A percentile compares a stretch with the other conserved stretches of the same genome.
These are phyloP conservation scores for Diaporthe humulicola DNA, from an alignment of 2,329 filamentous ascomycete species.

Conservation along the genomic window DNA sequence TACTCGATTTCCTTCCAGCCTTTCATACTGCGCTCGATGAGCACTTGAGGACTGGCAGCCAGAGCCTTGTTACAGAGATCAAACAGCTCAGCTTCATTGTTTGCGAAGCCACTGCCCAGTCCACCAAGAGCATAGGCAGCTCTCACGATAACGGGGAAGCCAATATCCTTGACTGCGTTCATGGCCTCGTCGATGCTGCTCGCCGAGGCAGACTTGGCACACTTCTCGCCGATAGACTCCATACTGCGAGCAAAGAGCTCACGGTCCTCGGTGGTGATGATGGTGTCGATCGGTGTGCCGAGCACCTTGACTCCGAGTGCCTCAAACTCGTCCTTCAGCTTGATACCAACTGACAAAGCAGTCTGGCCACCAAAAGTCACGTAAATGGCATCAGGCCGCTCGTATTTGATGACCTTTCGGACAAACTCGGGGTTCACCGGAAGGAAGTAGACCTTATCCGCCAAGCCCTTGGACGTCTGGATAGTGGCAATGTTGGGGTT, in stretches of 20 bases:
- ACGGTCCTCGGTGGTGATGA: slow-evolving; percentile 98
- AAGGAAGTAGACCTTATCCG: slow-evolving; percentile 98
- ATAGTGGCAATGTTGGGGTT: slow-evolving; percentile 99
- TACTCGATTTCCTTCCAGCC: slow-evolving; percentile 99
- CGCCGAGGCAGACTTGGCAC: slow-evolving; percentile 95
- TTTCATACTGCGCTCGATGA: slow-evolving; percentile 99
- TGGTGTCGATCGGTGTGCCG: slow-evolving; percentile 96
- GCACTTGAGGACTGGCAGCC: slow-evolving; percentile 92
- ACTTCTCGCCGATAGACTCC: slow-evolving; percentile 98
- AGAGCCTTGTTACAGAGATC: slow-evolving; percentile 96
- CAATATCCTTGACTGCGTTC: slow-evolving; percentile 88
- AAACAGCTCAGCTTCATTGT: slow-evolving; percentile 84
- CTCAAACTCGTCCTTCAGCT: slow-evolving; percentile 98
- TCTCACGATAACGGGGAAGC: slow-evolving; percentile 96
- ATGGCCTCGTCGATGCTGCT: slow-evolving; percentile 90
- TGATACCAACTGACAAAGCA: slow-evolving; percentile 94
- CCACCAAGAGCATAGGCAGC: slow-evolving; percentile 97
- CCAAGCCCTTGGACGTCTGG: slow-evolving; percentile 96
- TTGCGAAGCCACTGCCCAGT: slow-evolving; percentile 93
- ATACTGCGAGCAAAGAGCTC: slow-evolving; percentile 98
- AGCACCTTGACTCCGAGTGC: slow-evolving; percentile 92
- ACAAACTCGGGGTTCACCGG: slow-evolving; percentile 98
- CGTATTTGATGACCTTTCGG: slow-evolving; percentile 95
- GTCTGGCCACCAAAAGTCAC: slow-evolving; percentile 98
- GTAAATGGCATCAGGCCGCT: slow-evolving; percentile 96